Evolutionary conservation across 345 rosid species (phyloP), one percentile per base, ranked within the genome.

Genomic region (Brassica nigra): DNA sequence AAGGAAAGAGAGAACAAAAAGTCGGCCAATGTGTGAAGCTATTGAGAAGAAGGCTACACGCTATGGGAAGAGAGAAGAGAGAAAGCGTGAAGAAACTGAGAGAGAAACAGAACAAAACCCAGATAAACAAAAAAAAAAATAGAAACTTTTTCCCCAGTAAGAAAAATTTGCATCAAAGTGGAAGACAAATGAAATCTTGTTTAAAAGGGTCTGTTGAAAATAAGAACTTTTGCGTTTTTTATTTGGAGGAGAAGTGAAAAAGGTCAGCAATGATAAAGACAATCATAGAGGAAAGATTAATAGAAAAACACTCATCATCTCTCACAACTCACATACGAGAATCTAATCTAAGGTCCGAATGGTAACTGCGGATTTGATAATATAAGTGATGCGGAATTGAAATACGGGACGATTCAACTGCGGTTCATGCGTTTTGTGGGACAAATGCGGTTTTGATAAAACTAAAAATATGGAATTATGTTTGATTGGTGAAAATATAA

Each of bases 1-100:
- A 71, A 71, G 58, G 66, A 73, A 65, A 59, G 62, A 49, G 58
- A 65, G 23, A 75, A 1, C 0, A 9, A n/a, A 31, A 15, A 27
- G 6, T 74, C 0, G 75, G 71, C 49, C 78, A 74, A 74, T 11
- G 74, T 66, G 47, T 42, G 74, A 73, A 66, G 82, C 62, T 58
- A 16, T 47, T 5, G 68, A 69, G 75, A 57, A 34, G 68, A 47
- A n/a, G 31, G 68, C 62, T 6, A 27, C 63, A 72, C 7, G 63
- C n/a, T 59, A 44, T 0, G 3, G 31, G 30, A 42, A 7, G 27
- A 23, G 14, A n/a, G 15, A 37, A 9, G 42, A 66, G 47, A 42
- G 11, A 16, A 71, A 42, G 28, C 49, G 72, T 37, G 77, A 47
- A 73, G 64, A 68, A 31, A 47, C 34, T 59, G 23, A 66, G 69